These are phyloP conservation scores for Talaromyces sp. DNA, from an alignment of 2,329 filamentous ascomycete species.

Conservation along the genomic window DNA sequence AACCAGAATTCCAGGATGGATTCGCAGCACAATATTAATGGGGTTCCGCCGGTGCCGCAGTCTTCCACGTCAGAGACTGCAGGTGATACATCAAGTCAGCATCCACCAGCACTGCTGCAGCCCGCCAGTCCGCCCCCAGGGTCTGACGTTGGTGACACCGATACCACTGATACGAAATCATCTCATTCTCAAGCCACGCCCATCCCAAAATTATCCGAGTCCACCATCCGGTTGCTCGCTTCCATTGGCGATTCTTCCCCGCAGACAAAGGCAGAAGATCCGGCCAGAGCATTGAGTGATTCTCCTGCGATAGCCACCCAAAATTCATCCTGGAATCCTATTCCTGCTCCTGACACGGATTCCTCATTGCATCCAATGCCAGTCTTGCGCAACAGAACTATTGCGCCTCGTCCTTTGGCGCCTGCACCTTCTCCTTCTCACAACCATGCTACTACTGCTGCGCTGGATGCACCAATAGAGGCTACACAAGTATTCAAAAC, in stretches of 20 bases:
- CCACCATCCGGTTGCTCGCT: not conserved
- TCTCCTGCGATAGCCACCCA: not conserved
- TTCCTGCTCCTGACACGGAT: not conserved
- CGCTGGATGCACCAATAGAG: not conserved
- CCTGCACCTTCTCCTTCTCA: not conserved
- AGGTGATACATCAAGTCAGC: constrained; percentile 7
- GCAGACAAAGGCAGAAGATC: not conserved
- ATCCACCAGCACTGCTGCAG: not conserved
- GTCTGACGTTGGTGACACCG: not conserved
- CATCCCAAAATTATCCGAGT: not conserved
- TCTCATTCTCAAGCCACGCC: not conserved
- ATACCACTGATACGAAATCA: not conserved
- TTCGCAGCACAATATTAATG: constrained; percentile 4
- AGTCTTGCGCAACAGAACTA: not conserved
- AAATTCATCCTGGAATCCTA: not conserved
- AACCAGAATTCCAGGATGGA: not conserved
- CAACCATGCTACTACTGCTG: not conserved
- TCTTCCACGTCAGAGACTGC: constrained; percentile 4
- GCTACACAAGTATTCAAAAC: not conserved
- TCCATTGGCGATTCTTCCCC: not conserved
- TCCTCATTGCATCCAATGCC: constrained; percentile 1
- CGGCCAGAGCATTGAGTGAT: not conserved
- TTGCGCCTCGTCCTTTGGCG: constrained; percentile 2
- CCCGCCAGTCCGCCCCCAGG: not conserved
- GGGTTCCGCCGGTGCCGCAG: constrained; percentile 1